phyloP scores from a whole-genome alignment of 2,329 filamentous ascomycete species.

The Exophiala viscosa region DNA sequence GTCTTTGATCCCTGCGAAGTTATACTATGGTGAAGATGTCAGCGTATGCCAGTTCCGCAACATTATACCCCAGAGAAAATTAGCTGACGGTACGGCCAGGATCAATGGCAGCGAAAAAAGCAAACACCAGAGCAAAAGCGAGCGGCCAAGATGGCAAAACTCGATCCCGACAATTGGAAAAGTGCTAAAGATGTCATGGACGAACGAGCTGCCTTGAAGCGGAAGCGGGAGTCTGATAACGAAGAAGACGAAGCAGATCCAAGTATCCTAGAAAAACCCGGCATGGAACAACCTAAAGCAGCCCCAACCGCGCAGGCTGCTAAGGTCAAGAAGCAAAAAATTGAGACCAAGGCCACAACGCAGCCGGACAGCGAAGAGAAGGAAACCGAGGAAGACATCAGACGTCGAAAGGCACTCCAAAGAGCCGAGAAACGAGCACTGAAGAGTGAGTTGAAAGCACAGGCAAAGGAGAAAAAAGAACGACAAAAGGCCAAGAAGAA shows the following conservation, averaged over 20 bases:
- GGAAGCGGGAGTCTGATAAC: constrained; percentile 73
- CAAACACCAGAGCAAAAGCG: constrained; percentile 86
- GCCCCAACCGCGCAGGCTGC: constrained; percentile 10
- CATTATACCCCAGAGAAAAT: neutral
- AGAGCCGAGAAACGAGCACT: constrained; percentile 43
- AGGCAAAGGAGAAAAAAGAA: constrained; percentile 32
- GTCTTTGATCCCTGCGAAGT: constrained; percentile 82
- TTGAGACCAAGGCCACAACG: constrained; percentile 26
- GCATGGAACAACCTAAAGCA: constrained; percentile 14
- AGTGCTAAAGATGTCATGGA: constrained; percentile 92
- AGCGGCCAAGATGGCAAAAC: constrained; percentile 78
- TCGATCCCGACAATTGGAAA: constrained; percentile 86
- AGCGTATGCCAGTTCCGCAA: constrained; percentile 58
- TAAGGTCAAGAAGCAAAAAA: constrained; percentile 24
- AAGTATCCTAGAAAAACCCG: neutral
- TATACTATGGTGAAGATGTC: constrained; percentile 83
- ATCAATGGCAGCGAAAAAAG: constrained; percentile 93
- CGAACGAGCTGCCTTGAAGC: constrained; percentile 64
- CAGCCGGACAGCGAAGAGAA: constrained; percentile 23
- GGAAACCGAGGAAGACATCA: constrained; percentile 38
- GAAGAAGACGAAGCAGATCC: constrained; percentile 47
- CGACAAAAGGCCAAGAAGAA: constrained; percentile 40
- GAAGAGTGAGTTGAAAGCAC: constrained; percentile 36
- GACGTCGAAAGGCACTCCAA: constrained; percentile 43
- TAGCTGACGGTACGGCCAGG: constrained; percentile 48